Conservation (phyloP, 768 basidiomycete genomes). For the Lentinula guzmanii region DNA sequence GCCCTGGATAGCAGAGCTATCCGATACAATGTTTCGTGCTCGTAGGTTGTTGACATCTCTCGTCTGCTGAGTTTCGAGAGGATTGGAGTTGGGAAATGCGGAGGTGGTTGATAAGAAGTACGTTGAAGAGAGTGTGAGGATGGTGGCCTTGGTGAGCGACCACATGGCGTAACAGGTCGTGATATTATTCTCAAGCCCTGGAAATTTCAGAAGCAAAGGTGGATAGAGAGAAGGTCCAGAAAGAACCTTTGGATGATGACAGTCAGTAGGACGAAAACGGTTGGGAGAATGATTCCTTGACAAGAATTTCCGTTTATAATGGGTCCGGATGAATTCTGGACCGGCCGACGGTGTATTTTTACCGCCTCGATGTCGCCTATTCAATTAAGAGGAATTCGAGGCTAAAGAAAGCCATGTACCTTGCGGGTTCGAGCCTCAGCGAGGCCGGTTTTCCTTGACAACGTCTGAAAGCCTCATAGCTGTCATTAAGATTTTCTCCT, state of each 20-base stretch:
- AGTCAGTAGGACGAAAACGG: neutral
- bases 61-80: neutral
- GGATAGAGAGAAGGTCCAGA: neutral
- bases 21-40: constrained; percentile 1
- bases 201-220: neutral
- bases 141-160: neutral
- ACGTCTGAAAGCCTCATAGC: no score
- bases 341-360: no score
- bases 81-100: neutral
- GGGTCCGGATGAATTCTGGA: no score
- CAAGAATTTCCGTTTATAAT: no score
- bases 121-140: constrained; percentile 4
- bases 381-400: no score
- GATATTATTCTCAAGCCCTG: neutral
- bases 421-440: no score
- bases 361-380: no score
- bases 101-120: neutral
- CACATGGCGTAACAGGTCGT: constrained; percentile 5
- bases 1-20: neutral
- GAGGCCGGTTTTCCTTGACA: no score
- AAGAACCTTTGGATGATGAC: neutral
- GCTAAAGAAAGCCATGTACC: no score
- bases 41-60: neutral
- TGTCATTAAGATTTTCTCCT: no score
- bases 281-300: neutral